phyloP scores from a whole-genome alignment of 2,329 filamentous ascomycete species.

The Ophiostoma sp. region DNA sequence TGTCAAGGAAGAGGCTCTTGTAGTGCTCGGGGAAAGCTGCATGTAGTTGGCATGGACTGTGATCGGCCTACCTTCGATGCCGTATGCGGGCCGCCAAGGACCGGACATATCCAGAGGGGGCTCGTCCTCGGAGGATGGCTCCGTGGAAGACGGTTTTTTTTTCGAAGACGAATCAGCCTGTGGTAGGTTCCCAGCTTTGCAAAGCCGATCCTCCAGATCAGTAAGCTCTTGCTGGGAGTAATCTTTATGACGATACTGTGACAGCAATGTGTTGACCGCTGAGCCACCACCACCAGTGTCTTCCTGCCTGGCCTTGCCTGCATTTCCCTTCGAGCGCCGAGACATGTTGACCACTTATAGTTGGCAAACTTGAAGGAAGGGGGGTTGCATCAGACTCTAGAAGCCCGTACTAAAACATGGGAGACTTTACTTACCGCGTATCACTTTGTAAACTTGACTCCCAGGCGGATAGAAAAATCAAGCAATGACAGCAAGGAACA shows the following conservation, averaged over 20 bases:
- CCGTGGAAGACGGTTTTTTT: not conserved
- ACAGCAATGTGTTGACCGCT: not conserved
- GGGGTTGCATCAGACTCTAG: too few relatives aligned
- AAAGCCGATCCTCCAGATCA: not conserved
- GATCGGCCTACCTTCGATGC: not conserved
- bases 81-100: conserved; percentile 5
- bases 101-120: not conserved
- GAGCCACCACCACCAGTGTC: not conserved
- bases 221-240: not conserved
- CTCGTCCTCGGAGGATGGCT: not conserved
- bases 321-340: not conserved
- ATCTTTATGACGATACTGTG: not conserved
- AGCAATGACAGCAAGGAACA: not conserved
- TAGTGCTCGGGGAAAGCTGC: not conserved
- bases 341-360: not conserved
- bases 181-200: not conserved
- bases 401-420: too few relatives aligned
- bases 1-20: not conserved
- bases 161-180: not conserved
- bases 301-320: not conserved
- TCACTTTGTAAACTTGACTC: not conserved
- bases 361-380: not conserved
- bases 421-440: not conserved
- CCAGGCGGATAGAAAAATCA: not conserved
- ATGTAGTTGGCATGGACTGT: conserved; percentile 4